A percentile compares a stretch with the other conserved stretches of the same genome.
Evolutionary conservation across 495 filamentous ascomycete species (phyloP).

Genomic region (Amniculicola lignicola): DNA sequence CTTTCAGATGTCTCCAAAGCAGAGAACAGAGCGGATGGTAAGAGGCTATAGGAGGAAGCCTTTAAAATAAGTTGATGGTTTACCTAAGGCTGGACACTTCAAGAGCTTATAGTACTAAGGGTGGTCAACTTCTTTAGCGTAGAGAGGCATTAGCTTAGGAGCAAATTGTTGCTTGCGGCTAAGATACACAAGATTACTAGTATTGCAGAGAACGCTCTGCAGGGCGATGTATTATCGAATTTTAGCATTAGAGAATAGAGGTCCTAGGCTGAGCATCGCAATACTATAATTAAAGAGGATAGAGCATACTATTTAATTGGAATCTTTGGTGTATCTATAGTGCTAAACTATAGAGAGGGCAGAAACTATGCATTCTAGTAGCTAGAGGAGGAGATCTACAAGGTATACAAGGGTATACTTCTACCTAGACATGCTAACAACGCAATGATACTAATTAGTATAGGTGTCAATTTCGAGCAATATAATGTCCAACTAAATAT

Average conservation of each 20-base stretch:
- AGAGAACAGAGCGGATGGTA: not conserved
- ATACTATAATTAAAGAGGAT: not conserved
- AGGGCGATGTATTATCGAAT: not conserved
- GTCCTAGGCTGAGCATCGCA: not conserved
- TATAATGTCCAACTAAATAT: too few relatives aligned
- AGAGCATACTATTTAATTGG: not conserved
- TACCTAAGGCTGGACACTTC: not conserved
- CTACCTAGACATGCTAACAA: not conserved
- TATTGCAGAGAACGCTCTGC: not conserved
- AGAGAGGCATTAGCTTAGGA: not conserved
- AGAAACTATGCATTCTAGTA: not conserved
- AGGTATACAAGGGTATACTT: not conserved
- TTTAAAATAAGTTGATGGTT: not conserved
- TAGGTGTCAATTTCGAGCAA: not conserved
- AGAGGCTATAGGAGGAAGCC: not conserved
- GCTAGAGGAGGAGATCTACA: not conserved
- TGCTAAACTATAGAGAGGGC: not conserved
- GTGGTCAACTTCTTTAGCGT: not conserved
- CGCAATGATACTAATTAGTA: not conserved
- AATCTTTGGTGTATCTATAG: not conserved
- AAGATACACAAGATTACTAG: not conserved
- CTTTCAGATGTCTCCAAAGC: constrained; percentile 2
- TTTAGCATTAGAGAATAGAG: not conserved
- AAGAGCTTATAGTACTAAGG: not conserved
- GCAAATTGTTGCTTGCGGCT: not conserved